Evolutionary conservation across 495 filamentous ascomycete species (phyloP).

Genomic region (Aspergillus funiculosus): DNA sequence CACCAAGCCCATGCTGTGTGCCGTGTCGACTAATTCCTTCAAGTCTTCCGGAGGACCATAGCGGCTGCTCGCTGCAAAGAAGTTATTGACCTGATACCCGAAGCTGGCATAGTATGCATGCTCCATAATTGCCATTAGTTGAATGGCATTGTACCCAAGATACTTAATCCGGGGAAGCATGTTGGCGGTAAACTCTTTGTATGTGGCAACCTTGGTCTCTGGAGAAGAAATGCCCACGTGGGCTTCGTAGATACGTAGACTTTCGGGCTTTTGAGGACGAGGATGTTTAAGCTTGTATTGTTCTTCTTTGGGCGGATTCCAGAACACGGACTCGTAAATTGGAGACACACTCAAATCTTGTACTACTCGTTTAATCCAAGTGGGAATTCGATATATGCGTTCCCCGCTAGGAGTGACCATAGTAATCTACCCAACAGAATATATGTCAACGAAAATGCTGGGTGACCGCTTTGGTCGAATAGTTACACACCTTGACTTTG

Average conservation of each 20-base stretch:
- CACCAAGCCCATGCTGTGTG: slow-evolving; percentile 84
- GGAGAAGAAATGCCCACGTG: slow-evolving; percentile 96
- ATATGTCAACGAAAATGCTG: slow-evolving; percentile 17
- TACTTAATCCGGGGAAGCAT: slow-evolving; percentile 86
- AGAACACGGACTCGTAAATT: slow-evolving; percentile 90
- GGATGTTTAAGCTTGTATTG: slow-evolving; percentile 77
- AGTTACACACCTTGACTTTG: slow-evolving; percentile 73
- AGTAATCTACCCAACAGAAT: slow-evolving; percentile 61
- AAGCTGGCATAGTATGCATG: slow-evolving; percentile 99
- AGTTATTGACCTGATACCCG: slow-evolving; percentile 96
- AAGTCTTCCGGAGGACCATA: slow-evolving; percentile 92
- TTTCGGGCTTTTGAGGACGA: slow-evolving; percentile 76
- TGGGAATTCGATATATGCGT: slow-evolving; percentile 80
- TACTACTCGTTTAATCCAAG: slow-evolving; percentile 95
- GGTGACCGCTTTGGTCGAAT: background rate
- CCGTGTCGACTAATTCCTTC: slow-evolving; percentile 94
- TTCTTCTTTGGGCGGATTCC: slow-evolving; percentile 78
- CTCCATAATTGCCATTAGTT: slow-evolving; percentile 98
- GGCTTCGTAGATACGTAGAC: slow-evolving; percentile 90
- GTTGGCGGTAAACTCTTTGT: slow-evolving; percentile 92
- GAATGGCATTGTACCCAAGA: slow-evolving; percentile 94
- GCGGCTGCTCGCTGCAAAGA: slow-evolving; percentile 95
- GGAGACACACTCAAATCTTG: slow-evolving; percentile 86
- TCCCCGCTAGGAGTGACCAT: slow-evolving; percentile 73
- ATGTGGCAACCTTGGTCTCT: slow-evolving; percentile 80